These are phyloP conservation scores for Aechmea fasciata DNA, from an alignment of 176 grass and related monocot genomes.

Conservation along the genomic window DNA sequence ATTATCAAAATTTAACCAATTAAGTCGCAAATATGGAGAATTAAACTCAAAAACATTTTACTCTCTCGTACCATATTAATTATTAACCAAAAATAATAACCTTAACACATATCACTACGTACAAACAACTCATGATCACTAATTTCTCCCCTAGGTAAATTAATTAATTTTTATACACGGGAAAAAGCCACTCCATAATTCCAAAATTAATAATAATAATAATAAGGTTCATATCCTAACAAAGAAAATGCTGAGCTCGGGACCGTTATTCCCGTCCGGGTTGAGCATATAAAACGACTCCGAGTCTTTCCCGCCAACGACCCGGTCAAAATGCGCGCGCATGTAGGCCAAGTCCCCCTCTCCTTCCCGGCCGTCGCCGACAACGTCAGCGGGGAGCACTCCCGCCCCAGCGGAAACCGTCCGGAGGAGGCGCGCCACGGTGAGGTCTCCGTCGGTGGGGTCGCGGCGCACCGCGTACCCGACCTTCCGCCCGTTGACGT, in stretches of 20 bases:
- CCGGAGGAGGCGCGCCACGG: constrained; percentile 72
- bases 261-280: constrained; percentile 67
- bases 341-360: constrained; percentile 78
- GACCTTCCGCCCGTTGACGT: constrained; percentile 71
- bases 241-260: constrained; percentile 94
- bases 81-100: no score
- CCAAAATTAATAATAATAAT: no score
- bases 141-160: neutral
- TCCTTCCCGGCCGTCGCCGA: constrained; percentile 3
- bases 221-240: constrained; percentile 51
- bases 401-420: constrained; percentile 79
- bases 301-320: constrained; percentile 67
- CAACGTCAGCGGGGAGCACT: constrained; percentile 51
- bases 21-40: no score
- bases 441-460: constrained; percentile 55
- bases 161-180: neutral
- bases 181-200: constrained; percentile 4
- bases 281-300: constrained; percentile 90
- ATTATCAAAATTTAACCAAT: no score
- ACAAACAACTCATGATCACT: no score
- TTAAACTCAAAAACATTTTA: no score
- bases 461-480: constrained; percentile 70
- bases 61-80: no score
- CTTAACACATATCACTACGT: no score
- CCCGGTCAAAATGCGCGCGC: constrained; percentile 70